Base-by-base conservation (phyloP, 1,284 basidiomycete genomes). In the Coniferiporia sulphurascens region DNA sequence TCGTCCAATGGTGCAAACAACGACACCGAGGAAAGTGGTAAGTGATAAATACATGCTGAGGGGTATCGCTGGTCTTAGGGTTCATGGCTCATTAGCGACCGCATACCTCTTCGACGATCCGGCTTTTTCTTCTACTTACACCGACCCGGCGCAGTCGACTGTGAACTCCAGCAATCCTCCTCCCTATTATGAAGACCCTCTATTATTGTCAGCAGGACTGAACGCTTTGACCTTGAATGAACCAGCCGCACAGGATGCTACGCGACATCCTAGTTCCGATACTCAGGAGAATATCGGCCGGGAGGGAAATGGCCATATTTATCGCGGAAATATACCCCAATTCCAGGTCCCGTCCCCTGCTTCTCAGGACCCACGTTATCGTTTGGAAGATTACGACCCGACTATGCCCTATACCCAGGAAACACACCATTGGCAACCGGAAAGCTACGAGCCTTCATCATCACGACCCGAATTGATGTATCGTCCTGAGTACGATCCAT, bases 401-500 rank as follows among this genome's bases (percentile, higher is more conserved):
- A 46, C 8, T 46, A 46, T 9, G 17, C 44, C 17, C 17, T 21
- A 17, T n/a, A 19, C 17, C 3, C 44, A 46, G 8, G 44, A 46
- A 9, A n/a, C 44, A 17, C 19, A 17, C 19, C 44, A n/a, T 46
- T 46, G 44, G 44, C 12, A 46, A 9, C 6, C 44, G 2, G 44
- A 46, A 21, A 46, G 15, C 17, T 21, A n/a, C 17, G n/a, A 21
- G 44, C 19, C 15, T n/a, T 15, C 8, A n/a, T 19, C 15, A 12
- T 17, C 44, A 21, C 19, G 17, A 4, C n/a, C 17, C 17, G 41
- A n/a, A 2, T n/a, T n/a, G 15, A 9, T 21, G 19, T 21, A 12
- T 2, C 8, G 44, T 9, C 2, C 12, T 4, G 64, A 60, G 57
- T 81, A 80, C 63, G 82, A 85, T 67, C 74, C 77, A 43, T 69